Base-by-base conservation (phyloP, 2,329 filamentous ascomycete species). In the Microascus cirrosus region DNA sequence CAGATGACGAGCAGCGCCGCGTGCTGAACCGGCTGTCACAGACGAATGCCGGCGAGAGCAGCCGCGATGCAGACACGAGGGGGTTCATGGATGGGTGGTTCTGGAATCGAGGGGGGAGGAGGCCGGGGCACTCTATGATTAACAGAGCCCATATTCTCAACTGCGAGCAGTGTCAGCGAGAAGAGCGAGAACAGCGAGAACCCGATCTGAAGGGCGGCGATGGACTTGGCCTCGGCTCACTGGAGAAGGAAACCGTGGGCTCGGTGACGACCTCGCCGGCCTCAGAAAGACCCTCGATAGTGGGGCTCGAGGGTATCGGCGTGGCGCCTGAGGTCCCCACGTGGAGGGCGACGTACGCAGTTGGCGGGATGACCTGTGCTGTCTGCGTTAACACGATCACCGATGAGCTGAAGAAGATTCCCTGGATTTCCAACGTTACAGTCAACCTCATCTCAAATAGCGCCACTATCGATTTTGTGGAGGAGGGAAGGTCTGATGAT, bases 331-430 rank as follows among this genome's bases (percentile, higher is more conserved):
- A 59, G 13, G 58, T 20, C 2, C 53, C 53, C 12, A 61, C 64
- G n/a, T 84, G 78, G 75, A 70, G 75, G 45, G 80, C 75, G 2
- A 77, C 73, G 0, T 61, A 84, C n/a, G 81, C 84, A 22, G 77
- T 91, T 48, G 82, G 78, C 32, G 87, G 87, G 56, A 90, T 91
- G 86, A 89, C 84, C 3, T 90, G 87, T 66, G 82, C 83, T 15
- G 79, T 85, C 13, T 91, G 87, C 65, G 77, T 78, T 57, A 85
- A 84, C 65, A 75, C 77, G 45, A 81, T 90, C 62, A 84, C 79
- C 13, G 71, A 78, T 7, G 79, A 81, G 61, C 69, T 90, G 42
- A 71, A 79, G 53, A 79, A 82, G 60, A 62, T 65, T 24, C 74
- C 80, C 5, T 86, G 80, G 74, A 73, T 90, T 28, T 73, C 76